Percentiles rank a stretch among this genome's conserved stretches.
phyloP scores from a whole-genome alignment of 108 stramenopile genomes.

The Tribonema minus region DNA sequence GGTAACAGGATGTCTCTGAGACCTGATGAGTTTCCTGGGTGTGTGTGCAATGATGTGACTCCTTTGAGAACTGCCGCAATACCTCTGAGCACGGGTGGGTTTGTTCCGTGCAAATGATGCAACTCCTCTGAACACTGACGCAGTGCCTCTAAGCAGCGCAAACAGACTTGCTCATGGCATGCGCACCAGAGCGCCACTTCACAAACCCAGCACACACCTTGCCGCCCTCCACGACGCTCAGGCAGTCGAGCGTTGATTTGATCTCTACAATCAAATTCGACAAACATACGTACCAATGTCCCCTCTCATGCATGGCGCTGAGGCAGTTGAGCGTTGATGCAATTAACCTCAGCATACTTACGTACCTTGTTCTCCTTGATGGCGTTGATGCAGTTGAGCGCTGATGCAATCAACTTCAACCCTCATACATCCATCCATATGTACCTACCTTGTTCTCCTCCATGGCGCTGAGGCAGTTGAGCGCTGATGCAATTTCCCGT shows the following conservation, averaged over 20 bases:
- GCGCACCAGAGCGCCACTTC: too few species aligned
- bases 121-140: too few species aligned
- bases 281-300: conserved; percentile 59
- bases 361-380: conserved; percentile 68
- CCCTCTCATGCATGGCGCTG: conserved; percentile 70
- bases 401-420: conserved; percentile 64
- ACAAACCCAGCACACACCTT: too few species aligned
- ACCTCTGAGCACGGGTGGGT: too few species aligned
- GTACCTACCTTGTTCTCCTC: conserved; percentile 70
- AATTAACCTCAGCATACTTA: conserved; percentile 64
- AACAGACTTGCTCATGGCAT: too few species aligned
- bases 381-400: conserved; percentile 67
- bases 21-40: too few species aligned
- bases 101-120: too few species aligned
- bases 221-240: conserved; percentile 69
- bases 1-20: too few species aligned
- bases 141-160: too few species aligned
- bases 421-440: conserved; percentile 60
- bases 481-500: conserved; percentile 66
- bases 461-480: conserved; percentile 69
- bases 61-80: too few species aligned
- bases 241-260: conserved; percentile 65
- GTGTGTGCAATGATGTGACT: too few species aligned
- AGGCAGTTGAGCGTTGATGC: conserved; percentile 69
- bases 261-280: conserved; percentile 70